Base-by-base conservation (phyloP, 2,329 filamentous ascomycete species). In the Ceratocystis alfenasii region DNA sequence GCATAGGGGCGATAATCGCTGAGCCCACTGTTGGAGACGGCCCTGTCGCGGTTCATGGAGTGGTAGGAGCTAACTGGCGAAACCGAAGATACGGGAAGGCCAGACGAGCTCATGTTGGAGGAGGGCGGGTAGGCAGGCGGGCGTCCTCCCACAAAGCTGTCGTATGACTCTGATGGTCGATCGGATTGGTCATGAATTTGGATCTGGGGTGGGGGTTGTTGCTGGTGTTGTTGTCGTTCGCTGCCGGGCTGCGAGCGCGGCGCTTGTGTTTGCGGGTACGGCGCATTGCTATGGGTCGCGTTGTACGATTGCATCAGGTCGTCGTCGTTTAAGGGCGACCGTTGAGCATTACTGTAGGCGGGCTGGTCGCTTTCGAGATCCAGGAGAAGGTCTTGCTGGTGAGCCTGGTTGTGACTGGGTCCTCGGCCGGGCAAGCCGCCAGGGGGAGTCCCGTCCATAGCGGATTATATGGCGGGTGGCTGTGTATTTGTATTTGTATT, bases 1-100 rank as follows among this genome's bases (percentile, higher is more conserved):
- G 91, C 93, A 73, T 99, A 97, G 69, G 90, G 84, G 74, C 92
- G 87, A 76, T 95, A 97, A 76, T 96, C 94, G 73, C 87, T 81
- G 68, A 96, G 76, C 17, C 86, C 92, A 0, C 90, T 93, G 0
- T 87, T 88, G 74, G 97, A 93, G 44, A 61, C 53, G 74, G 83
- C 86, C 70, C 80, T 83, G 68, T 84, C 80, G 66, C 79, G 76
- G 67, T 76, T 75, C 10, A 1, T 41, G 36, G 36, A 41, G 62
- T 78, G 66, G 72, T 83, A 83, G 3, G 81, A 80, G 46, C 74
- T 75, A 63, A 46, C 50, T 22, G 66, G 64, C 22, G 64, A 68
- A 45, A 55, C 36, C 36, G 64, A 55, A 12, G 64, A 61, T 7
- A 36, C 66, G 20, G 66, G 22, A 53, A 66, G 48, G 20, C 59